Base-by-base conservation (phyloP, 2,329 filamentous ascomycete species). In the Aschersonia sp. region DNA sequence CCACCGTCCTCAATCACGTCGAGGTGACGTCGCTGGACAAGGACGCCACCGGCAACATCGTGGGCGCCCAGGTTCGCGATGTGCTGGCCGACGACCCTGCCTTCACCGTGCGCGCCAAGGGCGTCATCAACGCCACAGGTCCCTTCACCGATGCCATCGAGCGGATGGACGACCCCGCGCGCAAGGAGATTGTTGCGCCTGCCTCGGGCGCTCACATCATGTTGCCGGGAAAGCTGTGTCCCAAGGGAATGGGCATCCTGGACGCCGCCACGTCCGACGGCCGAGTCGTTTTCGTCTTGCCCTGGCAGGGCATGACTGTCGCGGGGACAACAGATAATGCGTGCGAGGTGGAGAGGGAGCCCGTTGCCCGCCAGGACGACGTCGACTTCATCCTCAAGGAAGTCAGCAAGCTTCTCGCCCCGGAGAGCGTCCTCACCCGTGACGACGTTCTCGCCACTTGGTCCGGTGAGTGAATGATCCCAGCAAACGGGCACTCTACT, bases 261-360 rank as follows among this genome's bases (percentile, higher is more conserved):
- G 85, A 91, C 56, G 85, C 86, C 2, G 76, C 78, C 41, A 89
- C 86, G 3, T 89, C 85, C 1, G 85, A 92, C 58, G 85, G 85
- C n/a, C 80, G 85, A 58, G 85, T 92, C 53, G 85, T 92, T 57
- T 92, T 92, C 71, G 88, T 92, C 63, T 72, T 92, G 47, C 85
- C 85, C 5, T 92, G 85, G 85, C 83, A 91, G 64, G 85, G 85
- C 47, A 86, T 86, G 69, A 91, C 86, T 5, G 85, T 92, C 51
- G 85, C 86, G 45, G 85, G 85, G 55, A 91, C 85, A 10, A 92
- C 85, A 3, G 85, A 92, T 58, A 81, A 80, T 49, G 80, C 84
- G 3, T 84, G 82, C 48, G 67, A 73, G 20, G 80, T 92, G 53
- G 75, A 77, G 50, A 70, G 71, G 47, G 77, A 88, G 57, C 86